phyloP scores from a whole-genome alignment of 192 early-diverging fungal genomes.

The Glomus cerebriforme region DNA sequence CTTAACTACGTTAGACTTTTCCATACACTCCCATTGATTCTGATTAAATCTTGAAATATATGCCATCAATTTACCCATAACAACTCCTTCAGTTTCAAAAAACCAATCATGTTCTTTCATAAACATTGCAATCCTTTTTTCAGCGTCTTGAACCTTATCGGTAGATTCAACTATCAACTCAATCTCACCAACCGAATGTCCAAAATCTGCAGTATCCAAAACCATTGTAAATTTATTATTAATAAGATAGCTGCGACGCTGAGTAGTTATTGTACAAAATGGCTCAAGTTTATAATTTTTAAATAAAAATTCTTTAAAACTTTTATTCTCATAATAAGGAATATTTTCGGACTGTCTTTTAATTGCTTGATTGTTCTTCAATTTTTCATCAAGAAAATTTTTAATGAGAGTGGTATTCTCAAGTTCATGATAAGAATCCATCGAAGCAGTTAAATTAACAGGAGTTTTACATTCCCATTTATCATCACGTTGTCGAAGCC shows the following conservation, averaged over 20 bases:
- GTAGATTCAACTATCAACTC: not conserved
- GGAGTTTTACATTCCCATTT: constrained; percentile 25
- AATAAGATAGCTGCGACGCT: not conserved
- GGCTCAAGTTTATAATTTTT: too few relatives aligned
- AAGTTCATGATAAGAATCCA: constrained; percentile 27
- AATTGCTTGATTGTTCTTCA: too few relatives aligned
- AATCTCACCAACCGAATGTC: constrained; percentile 15
- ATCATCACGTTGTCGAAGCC: not conserved
- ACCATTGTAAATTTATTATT: constrained; percentile 13
- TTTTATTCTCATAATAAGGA: too few relatives aligned
- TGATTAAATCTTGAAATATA: too few relatives aligned
- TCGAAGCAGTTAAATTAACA: not conserved
- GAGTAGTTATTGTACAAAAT: not conserved
- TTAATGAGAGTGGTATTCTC: not conserved
- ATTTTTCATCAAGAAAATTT: too few relatives aligned
- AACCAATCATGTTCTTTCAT: constrained; percentile 23
- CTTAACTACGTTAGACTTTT: too few relatives aligned
- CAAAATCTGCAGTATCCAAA: constrained; percentile 19
- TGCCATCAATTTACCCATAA: constrained; percentile 5
- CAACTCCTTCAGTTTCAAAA: constrained; percentile 12
- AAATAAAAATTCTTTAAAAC: too few relatives aligned
- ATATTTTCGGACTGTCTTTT: too few relatives aligned
- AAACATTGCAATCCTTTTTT: not conserved
- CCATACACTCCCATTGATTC: too few relatives aligned
- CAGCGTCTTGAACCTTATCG: not conserved